Conservation (phyloP, 768 basidiomycete species). For the Lanmaoa pseudosensibilis region DNA sequence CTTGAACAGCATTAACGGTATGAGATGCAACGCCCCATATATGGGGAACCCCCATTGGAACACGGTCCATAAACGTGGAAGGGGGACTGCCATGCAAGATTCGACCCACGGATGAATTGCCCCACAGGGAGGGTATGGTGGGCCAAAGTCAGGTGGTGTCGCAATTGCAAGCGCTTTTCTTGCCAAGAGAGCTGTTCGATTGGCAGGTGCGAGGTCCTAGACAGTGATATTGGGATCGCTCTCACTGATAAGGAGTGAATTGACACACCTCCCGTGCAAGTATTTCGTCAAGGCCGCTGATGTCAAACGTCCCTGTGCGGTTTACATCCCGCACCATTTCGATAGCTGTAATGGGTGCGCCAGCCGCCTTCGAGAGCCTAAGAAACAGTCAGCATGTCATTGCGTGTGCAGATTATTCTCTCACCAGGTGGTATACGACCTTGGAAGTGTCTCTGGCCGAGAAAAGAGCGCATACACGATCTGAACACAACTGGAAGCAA, state of each 20-base stretch:
- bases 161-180: constrained; percentile 40
- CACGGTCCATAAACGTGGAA: constrained; percentile 70
- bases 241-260: background rate
- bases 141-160: constrained; percentile 44
- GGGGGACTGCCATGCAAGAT: constrained; percentile 46
- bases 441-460: constrained; percentile 82
- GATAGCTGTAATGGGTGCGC: constrained; percentile 58
- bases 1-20: constrained; percentile 85
- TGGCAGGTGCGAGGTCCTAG: constrained; percentile 55
- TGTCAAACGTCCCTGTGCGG: constrained; percentile 53
- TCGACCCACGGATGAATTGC: constrained; percentile 76
- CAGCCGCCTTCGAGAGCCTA: constrained; percentile 74
- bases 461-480: constrained; percentile 80
- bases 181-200: constrained; percentile 47
- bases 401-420: constrained; percentile 8
- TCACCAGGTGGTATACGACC: constrained; percentile 73
- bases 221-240: constrained; percentile 5
- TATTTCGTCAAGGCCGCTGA: constrained; percentile 56
- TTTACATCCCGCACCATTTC: constrained; percentile 62
- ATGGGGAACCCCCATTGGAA: constrained; percentile 82
- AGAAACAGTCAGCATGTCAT: background rate
- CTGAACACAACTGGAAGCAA: constrained; percentile 64
- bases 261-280: constrained; percentile 46
- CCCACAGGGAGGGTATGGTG: constrained; percentile 58
- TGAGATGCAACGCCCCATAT: constrained; percentile 87